Evolutionary conservation across 2,329 filamentous ascomycete species (phyloP), one percentile per base, ranked within the genome.

Genomic region (Xylariomycetidae sp.): DNA sequence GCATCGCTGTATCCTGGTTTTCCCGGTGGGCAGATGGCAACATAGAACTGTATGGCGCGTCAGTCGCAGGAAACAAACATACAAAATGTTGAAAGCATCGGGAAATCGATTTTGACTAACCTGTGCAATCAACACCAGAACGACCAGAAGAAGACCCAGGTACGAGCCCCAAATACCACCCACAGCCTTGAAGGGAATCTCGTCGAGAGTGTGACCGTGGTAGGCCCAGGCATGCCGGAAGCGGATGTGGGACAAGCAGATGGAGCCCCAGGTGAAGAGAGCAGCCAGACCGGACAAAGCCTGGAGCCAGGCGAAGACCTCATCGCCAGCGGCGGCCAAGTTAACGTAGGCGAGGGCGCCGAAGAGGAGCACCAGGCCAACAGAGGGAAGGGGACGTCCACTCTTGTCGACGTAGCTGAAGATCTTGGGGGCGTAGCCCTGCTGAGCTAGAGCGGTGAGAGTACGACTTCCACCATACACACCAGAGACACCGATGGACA

Each of bases 221-320:
- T 66, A 57, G 16, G 61, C 64, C 81, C 80, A 85, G 0, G 79
- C 81, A 3, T 58, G 50, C 22, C 81, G 77, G 68, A 85, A 83
- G 14, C 81, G 77, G 50, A 85, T 82, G 48, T 85, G 82, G 3
- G 77, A 69, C 3, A 81, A 59, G 48, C 79, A 83, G 47, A 85
- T 82, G 25, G 75, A 81, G 13, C 72, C 79, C 80, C 80, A 86
- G 9, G 79, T 79, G 54, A 82, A 83, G 27, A 85, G 66, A 10
- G 77, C 73, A 9, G 74, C 72, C 4, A 85, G 64, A 32, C 77
- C 80, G 0, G 78, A 82, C 12, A 85, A 62, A 7, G 80, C 74
- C 16, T 76, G 67, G 4, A 86, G 68, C 82, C 82, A 85, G 48
- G 71, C 64, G 38, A 85, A 82, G 15, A 83, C 69, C 1, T 58